Conservation (phyloP, 2,329 filamentous ascomycete genomes). For the Penicillium fuscoglaucum region DNA sequence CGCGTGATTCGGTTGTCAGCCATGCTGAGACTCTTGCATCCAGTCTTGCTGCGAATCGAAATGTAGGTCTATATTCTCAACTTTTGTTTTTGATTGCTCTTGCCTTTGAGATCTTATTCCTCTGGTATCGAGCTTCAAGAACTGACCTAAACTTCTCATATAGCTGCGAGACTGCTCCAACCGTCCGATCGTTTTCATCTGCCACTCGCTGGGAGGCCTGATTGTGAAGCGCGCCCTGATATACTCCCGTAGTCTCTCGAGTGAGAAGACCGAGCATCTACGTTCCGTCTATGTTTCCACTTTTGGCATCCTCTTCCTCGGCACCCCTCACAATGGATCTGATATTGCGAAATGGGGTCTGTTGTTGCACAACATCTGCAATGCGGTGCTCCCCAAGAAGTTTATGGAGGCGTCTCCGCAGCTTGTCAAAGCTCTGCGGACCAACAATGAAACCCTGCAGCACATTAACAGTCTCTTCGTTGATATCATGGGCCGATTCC, state of each 20-base stretch:
- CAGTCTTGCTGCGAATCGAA: slow-evolving; percentile 63
- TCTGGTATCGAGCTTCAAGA: neutral
- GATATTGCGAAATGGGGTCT: slow-evolving; percentile 68
- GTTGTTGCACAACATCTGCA: slow-evolving; percentile 67
- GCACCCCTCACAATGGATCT: slow-evolving; percentile 72
- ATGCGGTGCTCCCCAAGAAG: slow-evolving; percentile 63
- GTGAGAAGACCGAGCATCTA: slow-evolving; percentile 62
- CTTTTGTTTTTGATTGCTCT: neutral
- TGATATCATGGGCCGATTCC: slow-evolving; percentile 68
- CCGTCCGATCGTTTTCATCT: slow-evolving; percentile 74
- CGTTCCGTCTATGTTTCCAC: slow-evolving; percentile 72
- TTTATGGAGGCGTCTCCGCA: slow-evolving; percentile 68
- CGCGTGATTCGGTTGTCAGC: slow-evolving; percentile 67
- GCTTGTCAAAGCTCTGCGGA: slow-evolving; percentile 69
- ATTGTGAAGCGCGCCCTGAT: slow-evolving; percentile 69
- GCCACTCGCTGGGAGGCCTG: slow-evolving; percentile 72
- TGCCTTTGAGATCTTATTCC: neutral
- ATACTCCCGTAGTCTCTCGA: slow-evolving; percentile 63
- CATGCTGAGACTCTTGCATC: slow-evolving; percentile 70
- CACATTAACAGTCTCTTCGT: slow-evolving; percentile 73
- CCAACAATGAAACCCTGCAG: slow-evolving; percentile 70
- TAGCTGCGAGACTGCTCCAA: slow-evolving; percentile 51
- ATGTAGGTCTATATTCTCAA: slow-evolving; percentile 34
- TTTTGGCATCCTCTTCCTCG: slow-evolving; percentile 73
- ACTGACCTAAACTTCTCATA: slow-evolving; percentile 1